phyloP scores from a whole-genome alignment of 768 basidiomycete species.

The Suillus spraguei region DNA sequence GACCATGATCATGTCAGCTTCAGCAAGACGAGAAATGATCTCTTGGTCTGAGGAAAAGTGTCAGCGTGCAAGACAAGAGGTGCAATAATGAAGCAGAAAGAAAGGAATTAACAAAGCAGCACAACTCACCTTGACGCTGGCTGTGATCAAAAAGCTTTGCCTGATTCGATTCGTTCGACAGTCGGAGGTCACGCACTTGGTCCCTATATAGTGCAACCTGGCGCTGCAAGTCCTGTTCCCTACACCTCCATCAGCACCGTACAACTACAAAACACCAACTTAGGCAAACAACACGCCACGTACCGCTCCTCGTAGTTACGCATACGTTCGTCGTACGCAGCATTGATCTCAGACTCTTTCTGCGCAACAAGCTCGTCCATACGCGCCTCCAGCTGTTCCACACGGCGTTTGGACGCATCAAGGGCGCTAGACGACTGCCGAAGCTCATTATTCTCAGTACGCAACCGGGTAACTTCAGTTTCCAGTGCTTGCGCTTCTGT shows the following conservation, averaged over 20 bases:
- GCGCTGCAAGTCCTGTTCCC: constrained; percentile 92
- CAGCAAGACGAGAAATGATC: constrained; percentile 84
- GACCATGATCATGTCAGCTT: constrained; percentile 93
- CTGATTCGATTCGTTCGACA: constrained; percentile 90
- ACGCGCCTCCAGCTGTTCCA: constrained; percentile 87
- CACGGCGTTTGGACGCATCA: constrained; percentile 74
- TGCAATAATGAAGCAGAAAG: neutral
- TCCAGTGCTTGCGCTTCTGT: constrained; percentile 79
- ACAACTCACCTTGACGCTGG: constrained; percentile 78
- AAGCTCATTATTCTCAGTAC: constrained; percentile 83
- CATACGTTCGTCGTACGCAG: constrained; percentile 94
- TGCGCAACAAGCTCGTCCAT: constrained; percentile 92
- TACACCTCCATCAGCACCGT: constrained; percentile 30
- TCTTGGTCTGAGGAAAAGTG: constrained; percentile 71
- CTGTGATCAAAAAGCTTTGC: constrained; percentile 91
- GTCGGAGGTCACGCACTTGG: constrained; percentile 88
- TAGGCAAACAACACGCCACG: constrained; percentile 23
- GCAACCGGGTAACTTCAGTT: constrained; percentile 67
- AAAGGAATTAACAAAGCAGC: neutral
- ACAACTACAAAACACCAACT: constrained; percentile 1
- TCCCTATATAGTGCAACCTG: constrained; percentile 86
- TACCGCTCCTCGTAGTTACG: constrained; percentile 96
- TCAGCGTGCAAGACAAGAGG: neutral
- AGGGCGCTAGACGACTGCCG: constrained; percentile 67
- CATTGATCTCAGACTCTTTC: constrained; percentile 96